Base-by-base conservation (phyloP, 2,329 filamentous ascomycete genomes). In the Immersiporthe knoxdaviesiana region DNA sequence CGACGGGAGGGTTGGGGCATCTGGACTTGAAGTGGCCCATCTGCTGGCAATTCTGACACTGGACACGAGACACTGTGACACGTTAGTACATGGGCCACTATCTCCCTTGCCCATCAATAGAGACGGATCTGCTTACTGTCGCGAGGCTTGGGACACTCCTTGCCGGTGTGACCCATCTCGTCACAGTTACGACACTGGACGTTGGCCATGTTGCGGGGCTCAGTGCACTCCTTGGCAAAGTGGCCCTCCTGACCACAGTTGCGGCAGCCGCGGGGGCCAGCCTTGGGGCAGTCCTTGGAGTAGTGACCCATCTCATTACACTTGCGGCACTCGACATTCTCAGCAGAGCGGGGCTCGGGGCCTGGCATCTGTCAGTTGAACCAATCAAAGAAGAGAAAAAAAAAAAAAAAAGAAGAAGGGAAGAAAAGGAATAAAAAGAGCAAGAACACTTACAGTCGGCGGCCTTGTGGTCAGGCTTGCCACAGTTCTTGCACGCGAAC, bases 401-500 rank as follows among this genome's bases (percentile, higher is more conserved):
- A n/a, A n/a, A n/a, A n/a, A n/a, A n/a, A n/a, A n/a, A n/a, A n/a
- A n/a, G n/a, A n/a, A n/a, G n/a, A n/a, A n/a, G n/a, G n/a, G n/a
- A n/a, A n/a, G n/a, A n/a, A n/a, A n/a, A n/a, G n/a, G n/a, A n/a
- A n/a, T n/a, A n/a, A n/a, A n/a, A n/a, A n/a, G n/a, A n/a, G n/a
- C 11, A 16, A 21, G 24, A 58, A 12, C 24, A 78, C 80, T 76
- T 79, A 81, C 85, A 88, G 0, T 88, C 85, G 7, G 80, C 75
- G 30, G 77, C 79, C 69, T 78, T 83, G 75, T 88, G 86, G 21
- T 85, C 86, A 30, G 79, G 78, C 78, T 88, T 78, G 10, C 85
- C 87, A 81, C 90, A 92, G 76, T 92, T 92, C 76, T 85, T 87
- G 84, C 90, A 92, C 10, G 87, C 88, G 72, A 85, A 89, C 68